phyloP scores from a whole-genome alignment of 805 yeast species.

The Candida morakotiae region DNA sequence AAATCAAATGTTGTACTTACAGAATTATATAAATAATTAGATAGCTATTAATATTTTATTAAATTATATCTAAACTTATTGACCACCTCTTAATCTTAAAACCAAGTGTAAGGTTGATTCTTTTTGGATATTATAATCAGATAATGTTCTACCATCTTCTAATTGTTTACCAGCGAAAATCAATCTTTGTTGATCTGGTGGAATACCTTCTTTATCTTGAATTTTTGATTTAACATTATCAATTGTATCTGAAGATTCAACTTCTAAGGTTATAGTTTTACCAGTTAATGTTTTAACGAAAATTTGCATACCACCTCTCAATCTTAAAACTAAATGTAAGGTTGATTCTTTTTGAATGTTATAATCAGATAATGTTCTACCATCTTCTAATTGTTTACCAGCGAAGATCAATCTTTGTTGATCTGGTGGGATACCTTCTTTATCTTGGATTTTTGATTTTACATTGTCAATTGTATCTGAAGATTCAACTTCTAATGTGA shows the following conservation, averaged over 20 bases:
- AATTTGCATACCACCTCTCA: slow-evolving; percentile 76
- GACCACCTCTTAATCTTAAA: slow-evolving; percentile 96
- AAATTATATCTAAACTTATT: slow-evolving; percentile 39
- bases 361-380: slow-evolving; percentile 98
- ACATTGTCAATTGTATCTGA: slow-evolving; percentile 98
- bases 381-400: slow-evolving; percentile 99
- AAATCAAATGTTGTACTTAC: slow-evolving; percentile 45
- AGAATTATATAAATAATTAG: slow-evolving; percentile 16
- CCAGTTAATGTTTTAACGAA: slow-evolving; percentile 33
- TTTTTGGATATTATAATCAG: slow-evolving; percentile 99
- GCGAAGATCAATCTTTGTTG: slow-evolving; percentile 97
- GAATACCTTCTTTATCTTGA: slow-evolving; percentile 98
- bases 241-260: slow-evolving; percentile 96
- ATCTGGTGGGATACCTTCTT: slow-evolving; percentile 99
- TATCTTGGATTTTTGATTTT: slow-evolving; percentile 97
- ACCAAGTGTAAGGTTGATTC: slow-evolving; percentile 97
- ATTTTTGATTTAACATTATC: slow-evolving; percentile 98
- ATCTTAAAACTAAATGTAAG: slow-evolving; percentile 90
- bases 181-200: slow-evolving; percentile 97
- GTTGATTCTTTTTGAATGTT: slow-evolving; percentile 99
- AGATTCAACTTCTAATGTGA: slow-evolving; percentile 94
- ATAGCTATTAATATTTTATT: too few species aligned
- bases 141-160: slow-evolving; percentile 97
- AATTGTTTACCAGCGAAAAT: slow-evolving; percentile 99
- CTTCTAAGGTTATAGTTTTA: slow-evolving; percentile 82